A percentile compares a stretch with the other conserved stretches of the same genome.
These are phyloP conservation scores for Globisporangium ultimum DNA, from an alignment of 352 stramenopile species.

Conservation along the genomic window DNA sequence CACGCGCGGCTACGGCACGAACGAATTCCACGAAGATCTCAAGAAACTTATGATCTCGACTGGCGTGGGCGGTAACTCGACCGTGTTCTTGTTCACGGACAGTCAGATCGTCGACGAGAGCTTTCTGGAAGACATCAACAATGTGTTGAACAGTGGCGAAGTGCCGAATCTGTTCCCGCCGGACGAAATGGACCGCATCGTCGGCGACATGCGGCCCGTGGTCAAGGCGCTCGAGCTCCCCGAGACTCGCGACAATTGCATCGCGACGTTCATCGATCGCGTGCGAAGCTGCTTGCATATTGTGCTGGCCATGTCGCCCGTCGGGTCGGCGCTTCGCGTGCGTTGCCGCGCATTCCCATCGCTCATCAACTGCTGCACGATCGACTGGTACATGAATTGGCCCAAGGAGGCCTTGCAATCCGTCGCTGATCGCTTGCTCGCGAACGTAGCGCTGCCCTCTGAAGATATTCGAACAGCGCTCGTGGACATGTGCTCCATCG, in stretches of 20 bases:
- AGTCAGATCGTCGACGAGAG: conserved; percentile 94
- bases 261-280: conserved; percentile 86
- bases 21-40: conserved; percentile 92
- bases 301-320: conserved; percentile 93
- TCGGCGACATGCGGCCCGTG: conserved; percentile 90
- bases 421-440: conserved; percentile 87
- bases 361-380: conserved; percentile 95
- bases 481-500: conserved; percentile 90
- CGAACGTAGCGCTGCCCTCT: conserved; percentile 69
- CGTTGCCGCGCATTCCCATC: conserved; percentile 93
- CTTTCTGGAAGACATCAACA: conserved; percentile 97
- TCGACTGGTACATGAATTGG: conserved; percentile 96
- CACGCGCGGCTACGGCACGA: conserved; percentile 85
- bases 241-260: conserved; percentile 91
- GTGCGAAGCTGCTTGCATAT: conserved; percentile 94
- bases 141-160: conserved; percentile 95
- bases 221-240: conserved; percentile 85
- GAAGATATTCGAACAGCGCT: conserved; percentile 74
- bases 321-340: conserved; percentile 90
- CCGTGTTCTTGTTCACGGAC: conserved; percentile 94
- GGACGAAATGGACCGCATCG: conserved; percentile 94
- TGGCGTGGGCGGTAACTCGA: conserved; percentile 76
- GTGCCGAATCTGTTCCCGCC: conserved; percentile 93
- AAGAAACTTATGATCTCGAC: conserved; percentile 92
- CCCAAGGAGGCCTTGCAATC: conserved; percentile 89